Evolutionary conservation across 176 grass and related monocot species (phyloP).

Genomic region (Panicum miliaceum): DNA sequence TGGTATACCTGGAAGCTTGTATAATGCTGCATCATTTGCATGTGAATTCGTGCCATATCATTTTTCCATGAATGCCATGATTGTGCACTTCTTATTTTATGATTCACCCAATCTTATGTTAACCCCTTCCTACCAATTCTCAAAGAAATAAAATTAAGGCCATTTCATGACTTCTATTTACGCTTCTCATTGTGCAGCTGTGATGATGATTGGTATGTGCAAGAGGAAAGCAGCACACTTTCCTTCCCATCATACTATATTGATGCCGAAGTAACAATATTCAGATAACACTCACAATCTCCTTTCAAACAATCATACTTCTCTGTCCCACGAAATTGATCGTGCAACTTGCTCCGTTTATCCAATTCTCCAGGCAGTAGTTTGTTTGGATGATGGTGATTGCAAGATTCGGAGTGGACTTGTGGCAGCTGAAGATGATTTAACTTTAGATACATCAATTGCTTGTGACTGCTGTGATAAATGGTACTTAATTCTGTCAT

Average conservation of each 20-base stretch:
- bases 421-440: constrained; percentile 62
- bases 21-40: constrained; percentile 2
- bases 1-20: constrained; percentile 25
- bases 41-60: constrained; percentile 18
- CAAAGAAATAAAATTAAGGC: constrained; percentile 25
- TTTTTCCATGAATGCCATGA: constrained; percentile 24
- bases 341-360: constrained; percentile 25
- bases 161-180: constrained; percentile 40
- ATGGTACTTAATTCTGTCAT: constrained; percentile 61
- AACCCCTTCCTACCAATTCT: constrained; percentile 7
- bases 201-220: constrained; percentile 76
- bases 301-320: constrained; percentile 24
- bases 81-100: constrained; percentile 30
- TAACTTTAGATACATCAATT: constrained; percentile 85
- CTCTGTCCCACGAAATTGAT: constrained; percentile 37
- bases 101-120: constrained; percentile 7
- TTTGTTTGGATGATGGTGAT: constrained; percentile 81
- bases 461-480: constrained; percentile 97
- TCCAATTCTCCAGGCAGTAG: constrained; percentile 62
- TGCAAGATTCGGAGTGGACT: constrained; percentile 82
- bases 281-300: constrained; percentile 43
- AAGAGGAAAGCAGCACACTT: constrained; percentile 72
- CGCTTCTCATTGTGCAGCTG: constrained; percentile 57
- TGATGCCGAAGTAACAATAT: constrained; percentile 86
- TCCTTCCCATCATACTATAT: constrained; percentile 95